Conservation (phyloP, 2,329 filamentous ascomycete species). For the Rhynchosporium graminicola region DNA sequence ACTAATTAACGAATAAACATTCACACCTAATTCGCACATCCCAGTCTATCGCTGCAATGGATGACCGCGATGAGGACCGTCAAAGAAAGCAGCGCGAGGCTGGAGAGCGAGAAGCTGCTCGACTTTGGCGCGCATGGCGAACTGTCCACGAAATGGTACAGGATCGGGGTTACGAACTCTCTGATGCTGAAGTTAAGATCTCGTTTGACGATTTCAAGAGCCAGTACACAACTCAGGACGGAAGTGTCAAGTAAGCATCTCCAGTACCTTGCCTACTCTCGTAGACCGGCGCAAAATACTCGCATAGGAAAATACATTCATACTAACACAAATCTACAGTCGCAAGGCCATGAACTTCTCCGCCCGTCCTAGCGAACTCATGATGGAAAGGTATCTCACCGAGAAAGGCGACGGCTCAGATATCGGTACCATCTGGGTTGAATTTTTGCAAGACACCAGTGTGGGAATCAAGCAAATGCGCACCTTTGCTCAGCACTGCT, state of each 20-base stretch:
- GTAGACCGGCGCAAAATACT: background rate
- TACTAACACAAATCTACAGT: constrained; percentile 48
- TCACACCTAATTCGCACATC: background rate
- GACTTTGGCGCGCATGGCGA: constrained; percentile 91
- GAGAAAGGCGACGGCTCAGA: constrained; percentile 70
- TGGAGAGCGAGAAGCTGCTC: constrained; percentile 50
- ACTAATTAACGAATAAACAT: background rate
- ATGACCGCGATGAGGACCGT: constrained; percentile 39
- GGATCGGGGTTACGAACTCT: constrained; percentile 89
- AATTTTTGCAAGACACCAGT: constrained; percentile 79
- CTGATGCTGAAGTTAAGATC: constrained; percentile 86
- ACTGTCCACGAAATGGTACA: constrained; percentile 94
- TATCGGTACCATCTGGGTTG: constrained; percentile 88
- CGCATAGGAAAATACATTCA: background rate
- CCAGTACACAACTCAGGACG: constrained; percentile 71
- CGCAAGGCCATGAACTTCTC: constrained; percentile 85
- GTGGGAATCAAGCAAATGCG: constrained; percentile 94
- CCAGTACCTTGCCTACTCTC: background rate
- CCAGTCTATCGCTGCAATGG: constrained; percentile 19
- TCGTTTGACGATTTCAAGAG: constrained; percentile 77
- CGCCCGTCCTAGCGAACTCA: constrained; percentile 77
- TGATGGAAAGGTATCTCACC: constrained; percentile 77
- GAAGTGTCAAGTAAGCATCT: constrained; percentile 66
- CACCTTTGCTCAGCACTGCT: constrained; percentile 80
- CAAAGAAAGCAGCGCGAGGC: constrained; percentile 38